Conservation (phyloP, 768 basidiomycete genomes). For the Leccinum obscurum region DNA sequence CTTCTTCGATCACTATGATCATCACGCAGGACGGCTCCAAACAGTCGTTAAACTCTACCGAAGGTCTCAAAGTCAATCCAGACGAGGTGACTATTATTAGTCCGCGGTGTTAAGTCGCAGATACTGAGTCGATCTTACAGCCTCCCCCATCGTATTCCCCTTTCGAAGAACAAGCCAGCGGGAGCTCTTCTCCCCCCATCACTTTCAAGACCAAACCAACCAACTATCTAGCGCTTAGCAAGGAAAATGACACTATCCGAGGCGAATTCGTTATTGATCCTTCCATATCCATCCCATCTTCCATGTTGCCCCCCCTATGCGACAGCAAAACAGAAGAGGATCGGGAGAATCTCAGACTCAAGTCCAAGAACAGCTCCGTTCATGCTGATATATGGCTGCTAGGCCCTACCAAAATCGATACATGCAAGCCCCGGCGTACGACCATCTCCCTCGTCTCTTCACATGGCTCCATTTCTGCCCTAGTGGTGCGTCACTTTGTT, state of each 20-base stretch:
- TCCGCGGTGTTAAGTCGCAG: neutral
- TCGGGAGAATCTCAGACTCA: slow-evolving; percentile 40
- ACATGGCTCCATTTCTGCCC: slow-evolving; percentile 16
- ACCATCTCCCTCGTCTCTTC: slow-evolving; percentile 21
- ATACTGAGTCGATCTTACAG: slow-evolving; percentile 5
- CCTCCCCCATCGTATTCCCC: slow-evolving; percentile 28
- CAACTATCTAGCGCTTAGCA: slow-evolving; percentile 23
- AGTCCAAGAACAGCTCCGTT: slow-evolving; percentile 36
- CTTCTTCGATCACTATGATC: slow-evolving; percentile 8
- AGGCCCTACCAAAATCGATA: neutral
- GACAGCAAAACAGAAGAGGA: slow-evolving; percentile 37
- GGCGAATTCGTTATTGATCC: slow-evolving; percentile 47
- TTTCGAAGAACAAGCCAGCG: neutral
- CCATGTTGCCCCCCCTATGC: slow-evolving; percentile 40
- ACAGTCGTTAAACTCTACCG: neutral
- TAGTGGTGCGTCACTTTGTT: slow-evolving; percentile 20
- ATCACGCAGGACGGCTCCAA: slow-evolving; percentile 4
- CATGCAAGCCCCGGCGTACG: slow-evolving; percentile 18
- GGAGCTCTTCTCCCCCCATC: neutral
- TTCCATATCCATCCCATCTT: slow-evolving; percentile 37
- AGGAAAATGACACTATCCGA: slow-evolving; percentile 6
- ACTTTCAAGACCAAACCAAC: slow-evolving; percentile 30
- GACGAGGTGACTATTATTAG: slow-evolving; percentile 11
- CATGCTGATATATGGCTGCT: slow-evolving; percentile 42
- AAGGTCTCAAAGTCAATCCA: neutral